Percentiles rank a stretch among this genome's conserved stretches.
Conservation (phyloP, 1,284 basidiomycete genomes). For the Cutaneotrichosporon curvatum region DNA sequence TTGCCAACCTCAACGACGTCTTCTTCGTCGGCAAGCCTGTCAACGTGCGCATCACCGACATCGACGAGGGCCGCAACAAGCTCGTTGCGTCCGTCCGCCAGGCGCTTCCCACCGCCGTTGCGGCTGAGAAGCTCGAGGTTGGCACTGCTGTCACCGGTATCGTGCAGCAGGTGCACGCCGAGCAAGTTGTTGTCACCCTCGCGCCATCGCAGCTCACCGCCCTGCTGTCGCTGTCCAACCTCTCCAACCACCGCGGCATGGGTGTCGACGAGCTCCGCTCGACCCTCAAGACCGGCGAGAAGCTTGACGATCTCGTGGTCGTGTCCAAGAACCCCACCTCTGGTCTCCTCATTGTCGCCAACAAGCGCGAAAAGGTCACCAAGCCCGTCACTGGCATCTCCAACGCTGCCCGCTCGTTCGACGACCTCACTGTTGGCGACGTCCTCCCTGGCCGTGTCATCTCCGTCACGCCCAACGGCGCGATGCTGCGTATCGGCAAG, state of each 20-base stretch:
- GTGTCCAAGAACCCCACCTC: slow-evolving; percentile 85
- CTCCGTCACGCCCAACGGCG: slow-evolving; percentile 58
- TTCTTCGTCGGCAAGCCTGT: slow-evolving; percentile 78
- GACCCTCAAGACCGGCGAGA: slow-evolving; percentile 63
- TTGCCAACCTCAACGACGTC: slow-evolving; percentile 59
- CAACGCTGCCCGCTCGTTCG: slow-evolving; percentile 54
- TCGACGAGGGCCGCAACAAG: slow-evolving; percentile 58
- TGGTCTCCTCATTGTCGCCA: slow-evolving; percentile 75
- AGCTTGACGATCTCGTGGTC: slow-evolving; percentile 70
- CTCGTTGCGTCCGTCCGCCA: slow-evolving; percentile 84
- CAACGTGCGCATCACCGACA: slow-evolving; percentile 73
- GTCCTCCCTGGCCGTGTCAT: slow-evolving; percentile 69
- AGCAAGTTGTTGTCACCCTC: slow-evolving; percentile 69
- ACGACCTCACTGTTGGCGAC: slow-evolving; percentile 63
- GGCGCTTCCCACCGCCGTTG: slow-evolving; percentile 55
- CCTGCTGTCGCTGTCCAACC: slow-evolving; percentile 73
- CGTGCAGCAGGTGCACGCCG: slow-evolving; percentile 71
- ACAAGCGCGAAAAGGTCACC: slow-evolving; percentile 44
- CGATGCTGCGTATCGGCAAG: slow-evolving; percentile 65
- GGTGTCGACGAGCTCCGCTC: slow-evolving; percentile 64
- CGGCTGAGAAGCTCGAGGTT: slow-evolving; percentile 67
- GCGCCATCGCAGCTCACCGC: slow-evolving; percentile 67
- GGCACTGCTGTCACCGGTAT: slow-evolving; percentile 65
- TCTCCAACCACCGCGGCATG: slow-evolving; percentile 71
- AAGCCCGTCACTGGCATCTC: slow-evolving; percentile 52